Evolutionary conservation across 2,329 filamentous ascomycete genomes (phyloP).

Genomic region (Passalora sequoiae): DNA sequence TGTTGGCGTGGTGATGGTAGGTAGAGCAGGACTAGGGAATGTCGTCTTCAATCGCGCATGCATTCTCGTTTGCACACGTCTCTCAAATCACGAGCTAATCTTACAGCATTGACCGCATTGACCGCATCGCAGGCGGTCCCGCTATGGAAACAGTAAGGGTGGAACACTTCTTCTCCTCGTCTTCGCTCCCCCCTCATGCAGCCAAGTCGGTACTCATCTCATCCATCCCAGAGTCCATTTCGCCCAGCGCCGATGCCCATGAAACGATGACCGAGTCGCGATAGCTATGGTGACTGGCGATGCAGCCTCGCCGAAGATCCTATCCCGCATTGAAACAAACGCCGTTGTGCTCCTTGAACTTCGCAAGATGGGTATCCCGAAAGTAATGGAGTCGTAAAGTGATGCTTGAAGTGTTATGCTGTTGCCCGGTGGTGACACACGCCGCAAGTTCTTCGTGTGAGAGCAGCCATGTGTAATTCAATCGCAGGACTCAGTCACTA

Average conservation of each 20-base stretch:
- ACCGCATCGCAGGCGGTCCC: neutral
- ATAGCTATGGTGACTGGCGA: neutral
- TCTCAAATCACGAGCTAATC: constrained; percentile 1
- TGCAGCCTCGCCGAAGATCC: neutral
- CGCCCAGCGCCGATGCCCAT: constrained; percentile 2
- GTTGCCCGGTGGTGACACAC: neutral
- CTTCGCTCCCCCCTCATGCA: neutral
- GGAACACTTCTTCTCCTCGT: neutral
- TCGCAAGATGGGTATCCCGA: constrained; percentile 1
- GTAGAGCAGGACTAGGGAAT: too few relatives aligned
- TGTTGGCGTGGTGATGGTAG: too few relatives aligned
- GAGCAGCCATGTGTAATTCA: neutral
- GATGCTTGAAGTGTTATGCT: neutral
- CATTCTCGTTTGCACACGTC: neutral
- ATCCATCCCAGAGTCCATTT: neutral
- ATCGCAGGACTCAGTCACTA: neutral
- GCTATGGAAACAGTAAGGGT: neutral
- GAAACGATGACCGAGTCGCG: neutral
- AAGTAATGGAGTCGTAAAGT: constrained; percentile 4
- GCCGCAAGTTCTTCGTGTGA: neutral
- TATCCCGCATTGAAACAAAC: neutral
- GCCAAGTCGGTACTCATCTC: neutral
- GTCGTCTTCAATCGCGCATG: neutral
- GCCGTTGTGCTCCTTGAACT: constrained; percentile 1
- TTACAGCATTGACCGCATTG: neutral